A percentile compares a stretch with the other conserved stretches of the same genome.
phyloP scores from a whole-genome alignment of 306 rosid genomes.

The Glycyrrhiza uralensis region DNA sequence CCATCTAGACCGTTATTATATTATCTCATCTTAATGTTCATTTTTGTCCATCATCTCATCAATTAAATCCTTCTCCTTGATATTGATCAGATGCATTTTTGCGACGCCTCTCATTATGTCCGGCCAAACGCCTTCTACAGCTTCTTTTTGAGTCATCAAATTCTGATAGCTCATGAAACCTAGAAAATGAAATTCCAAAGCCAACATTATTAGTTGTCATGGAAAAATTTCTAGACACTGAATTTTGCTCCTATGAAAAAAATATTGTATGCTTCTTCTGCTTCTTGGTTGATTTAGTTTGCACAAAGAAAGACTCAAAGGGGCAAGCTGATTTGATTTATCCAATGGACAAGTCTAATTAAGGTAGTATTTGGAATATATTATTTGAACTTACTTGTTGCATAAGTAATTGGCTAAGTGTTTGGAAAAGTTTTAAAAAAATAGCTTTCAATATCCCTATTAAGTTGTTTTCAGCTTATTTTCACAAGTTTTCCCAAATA shows the following conservation, averaged over 20 bases:
- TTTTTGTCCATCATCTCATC: constrained; percentile 1
- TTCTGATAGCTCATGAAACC: constrained; percentile 77
- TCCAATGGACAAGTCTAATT: not conserved
- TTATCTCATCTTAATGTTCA: not conserved
- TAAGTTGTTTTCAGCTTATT: no score
- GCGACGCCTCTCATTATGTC: constrained; percentile 92
- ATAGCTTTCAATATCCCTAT: no score
- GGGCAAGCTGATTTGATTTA: not conserved
- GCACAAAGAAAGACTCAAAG: not conserved
- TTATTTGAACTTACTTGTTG: no score
- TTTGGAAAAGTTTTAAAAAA: no score
- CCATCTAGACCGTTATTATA: not conserved
- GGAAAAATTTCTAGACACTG: no score
- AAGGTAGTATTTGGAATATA: no score
- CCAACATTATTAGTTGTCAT: not conserved
- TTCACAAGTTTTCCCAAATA: no score
- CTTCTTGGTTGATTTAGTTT: not conserved
- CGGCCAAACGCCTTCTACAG: constrained; percentile 90
- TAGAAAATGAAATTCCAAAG: constrained; percentile 13
- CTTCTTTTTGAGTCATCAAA: constrained; percentile 86
- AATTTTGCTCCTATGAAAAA: no score
- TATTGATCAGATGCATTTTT: constrained; percentile 57
- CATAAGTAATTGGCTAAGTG: no score
- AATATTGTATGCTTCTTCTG: not conserved
- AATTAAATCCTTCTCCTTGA: constrained; percentile 45